phyloP scores from a whole-genome alignment of 192 early-diverging fungal genomes.

The Helicostylum pulchrum region DNA sequence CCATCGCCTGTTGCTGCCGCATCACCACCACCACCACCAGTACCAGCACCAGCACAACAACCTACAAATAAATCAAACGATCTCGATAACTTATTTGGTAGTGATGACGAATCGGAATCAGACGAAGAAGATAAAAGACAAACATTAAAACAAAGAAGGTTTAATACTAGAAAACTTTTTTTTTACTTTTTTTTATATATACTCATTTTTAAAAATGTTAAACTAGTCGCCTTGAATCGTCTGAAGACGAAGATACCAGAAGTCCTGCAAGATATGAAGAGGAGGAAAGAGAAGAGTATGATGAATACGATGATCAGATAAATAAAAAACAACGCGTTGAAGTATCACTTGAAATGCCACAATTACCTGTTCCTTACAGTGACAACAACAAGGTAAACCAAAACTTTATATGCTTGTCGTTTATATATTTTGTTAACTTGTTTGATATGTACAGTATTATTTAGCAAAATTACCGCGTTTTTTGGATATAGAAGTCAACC shows the following conservation, averaged over 20 bases:
- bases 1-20: neutral
- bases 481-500: conserved; percentile 59
- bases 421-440: neutral
- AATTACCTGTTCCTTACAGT: conserved; percentile 25
- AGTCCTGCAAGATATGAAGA: conserved; percentile 9
- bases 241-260: conserved; percentile 9
- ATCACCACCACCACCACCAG: neutral
- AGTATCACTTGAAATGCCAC: conserved; percentile 23
- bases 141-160: conserved; percentile 10
- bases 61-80: conserved; percentile 1
- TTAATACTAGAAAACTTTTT: neutral
- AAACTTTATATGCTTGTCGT: conserved; percentile 4
- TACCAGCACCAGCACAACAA: neutral
- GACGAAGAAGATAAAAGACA: conserved; percentile 8
- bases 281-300: conserved; percentile 25
- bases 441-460: conserved; percentile 31
- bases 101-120: conserved; percentile 35
- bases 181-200: neutral
- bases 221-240: neutral
- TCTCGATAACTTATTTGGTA: conserved; percentile 38
- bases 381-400: conserved; percentile 27
- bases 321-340: conserved; percentile 24
- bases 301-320: conserved; percentile 5
- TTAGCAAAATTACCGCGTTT: conserved; percentile 63
- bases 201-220: neutral